Base-by-base conservation (phyloP, 805 yeast species). In the Wickerhamiella galacta region DNA sequence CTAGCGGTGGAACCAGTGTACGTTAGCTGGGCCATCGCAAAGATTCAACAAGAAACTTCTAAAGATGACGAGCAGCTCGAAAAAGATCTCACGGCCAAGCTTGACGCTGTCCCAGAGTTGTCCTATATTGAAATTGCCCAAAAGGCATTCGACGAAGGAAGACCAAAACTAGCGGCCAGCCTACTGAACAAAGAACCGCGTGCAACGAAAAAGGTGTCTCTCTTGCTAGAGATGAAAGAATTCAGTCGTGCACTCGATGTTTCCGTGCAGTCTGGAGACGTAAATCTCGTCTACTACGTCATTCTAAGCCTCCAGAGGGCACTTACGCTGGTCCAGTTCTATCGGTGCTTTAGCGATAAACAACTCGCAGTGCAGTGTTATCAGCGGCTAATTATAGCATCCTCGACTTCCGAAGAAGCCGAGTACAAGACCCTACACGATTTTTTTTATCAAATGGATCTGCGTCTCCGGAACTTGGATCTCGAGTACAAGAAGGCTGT, bases 111-210 rank as follows among this genome's bases (percentile, higher is more conserved):
- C 9, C 48, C 54, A 7, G 61, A 64, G 3, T 64, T 74, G 14
- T 62, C 83, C 0, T 73, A 70, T 38, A 66, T 68, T 4, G 58
- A 63, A 18, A 68, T 82, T 18, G 72, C 81, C 0, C 57, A 61
- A 6, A 62, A 68, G 12, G 90, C 93, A 1, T 68, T 66, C 44
- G 74, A 75, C 45, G 95, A 87, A 52, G 96, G 96, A 1, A 61
- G 96, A 18, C 51, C 66, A 8, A 60, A 63, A 16, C 54, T 90
- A 16, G 75, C 94, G 23, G 69, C 75, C 34, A 58, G 65, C 28
- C 52, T 90, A n/a, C 61, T 79, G 9, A 65, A 72, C 31, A 53
- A 72, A 37, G 96, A 90, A 47, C 75, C 78, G 1, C 46, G 57
- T 10, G 64, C 76, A 1, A 57, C 62, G 5, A 64, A 68, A 36